Conservation (phyloP, 2,329 filamentous ascomycete genomes). For the Ophiosphaerella korrae region DNA sequence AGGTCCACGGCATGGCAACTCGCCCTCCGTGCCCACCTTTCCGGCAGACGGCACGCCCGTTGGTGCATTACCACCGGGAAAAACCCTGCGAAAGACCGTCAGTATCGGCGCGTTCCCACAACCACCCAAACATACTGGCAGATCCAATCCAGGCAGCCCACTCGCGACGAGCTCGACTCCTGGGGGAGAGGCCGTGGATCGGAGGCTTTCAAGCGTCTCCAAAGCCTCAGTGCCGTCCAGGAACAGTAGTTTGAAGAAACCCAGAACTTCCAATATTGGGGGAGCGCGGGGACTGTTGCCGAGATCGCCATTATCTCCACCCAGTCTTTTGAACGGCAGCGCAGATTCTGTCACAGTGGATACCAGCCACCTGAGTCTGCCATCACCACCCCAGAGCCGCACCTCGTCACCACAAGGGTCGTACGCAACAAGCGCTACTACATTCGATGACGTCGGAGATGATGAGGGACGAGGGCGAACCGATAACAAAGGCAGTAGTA, state of each 20-base stretch:
- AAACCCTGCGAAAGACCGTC: conserved; percentile 80
- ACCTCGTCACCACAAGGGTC: conserved; percentile 93
- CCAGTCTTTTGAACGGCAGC: conserved; percentile 79
- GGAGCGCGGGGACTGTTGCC: conserved; percentile 36
- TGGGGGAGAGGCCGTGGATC: conserved; percentile 39
- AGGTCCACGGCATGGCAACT: conserved; percentile 31
- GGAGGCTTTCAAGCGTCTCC: conserved; percentile 35
- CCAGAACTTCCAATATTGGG: conserved; percentile 53
- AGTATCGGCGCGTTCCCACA: conserved; percentile 95
- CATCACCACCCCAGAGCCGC: conserved; percentile 84
- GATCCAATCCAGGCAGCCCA: conserved; percentile 57
- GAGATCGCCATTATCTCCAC: conserved; percentile 57
- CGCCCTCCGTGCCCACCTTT: conserved; percentile 56
- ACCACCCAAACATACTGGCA: conserved; percentile 71
- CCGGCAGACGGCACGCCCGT: conserved; percentile 48
- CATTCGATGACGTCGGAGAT: conserved; percentile 80
- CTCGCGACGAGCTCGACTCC: conserved; percentile 56
- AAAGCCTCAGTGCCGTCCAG: conserved; percentile 36
- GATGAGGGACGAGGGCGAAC: conserved; percentile 59
- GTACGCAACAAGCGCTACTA: conserved; percentile 85
- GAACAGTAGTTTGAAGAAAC: conserved; percentile 49
- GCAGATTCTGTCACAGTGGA: conserved; percentile 77
- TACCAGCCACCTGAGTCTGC: conserved; percentile 70
- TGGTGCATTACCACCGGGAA: conserved; percentile 53
- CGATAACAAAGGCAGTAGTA: conserved; percentile 34